Base-by-base conservation (phyloP, 371 early-diverging fungal genomes). In the Mucor saturninus region DNA sequence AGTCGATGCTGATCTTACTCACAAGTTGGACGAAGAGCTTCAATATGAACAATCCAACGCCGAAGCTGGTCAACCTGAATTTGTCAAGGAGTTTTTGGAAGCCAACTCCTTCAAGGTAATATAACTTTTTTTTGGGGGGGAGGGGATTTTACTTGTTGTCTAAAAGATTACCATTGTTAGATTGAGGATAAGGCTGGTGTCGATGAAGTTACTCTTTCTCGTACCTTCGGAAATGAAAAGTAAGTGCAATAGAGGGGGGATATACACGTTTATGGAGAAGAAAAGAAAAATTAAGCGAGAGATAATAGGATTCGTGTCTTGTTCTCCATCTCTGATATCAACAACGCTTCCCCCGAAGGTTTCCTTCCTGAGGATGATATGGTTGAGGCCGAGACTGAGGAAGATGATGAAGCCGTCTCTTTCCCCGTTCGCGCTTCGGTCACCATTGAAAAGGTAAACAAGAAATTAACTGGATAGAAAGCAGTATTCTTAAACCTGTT, bases 191-290 rank as follows among this genome's bases (percentile, higher is more conserved):
- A 86, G 74, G 54, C 83, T 39, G 95, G 95, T 39, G 75, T 86
- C 26, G 93, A 91, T 74, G 93, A 93, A 75, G 93, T 97, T 26
- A 67, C 74, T 32, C 71, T 98, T 66, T 83, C 86, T 28, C 88
- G 95, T 67, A 89, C 87, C 56, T 95, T 94, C 76, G 96, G 95
- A 61, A 91, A 88, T 70, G 98, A 98, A 81, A 91, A 88, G 91
- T 92, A 84, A 72, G 85, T 64, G 8, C 52, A n/a, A 46, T 8
- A n/a, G 3, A 56, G 21, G 10, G 9, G 5, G 13, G 31, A 58
- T 15, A 31, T 35, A 29, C 45, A n/a, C 31, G 45, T 6, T 30
- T 8, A 6, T 42, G 21, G 21, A 35, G 35, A 35, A 66, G 21
- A 14, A 29, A 29, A 30, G 42, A 30, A 15, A 39, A 5, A 4